Percentiles rank a stretch among this genome's conserved stretches.
Evolutionary conservation across 768 basidiomycete species (phyloP).

Genomic region (Calocybe gangraenosa): DNA sequence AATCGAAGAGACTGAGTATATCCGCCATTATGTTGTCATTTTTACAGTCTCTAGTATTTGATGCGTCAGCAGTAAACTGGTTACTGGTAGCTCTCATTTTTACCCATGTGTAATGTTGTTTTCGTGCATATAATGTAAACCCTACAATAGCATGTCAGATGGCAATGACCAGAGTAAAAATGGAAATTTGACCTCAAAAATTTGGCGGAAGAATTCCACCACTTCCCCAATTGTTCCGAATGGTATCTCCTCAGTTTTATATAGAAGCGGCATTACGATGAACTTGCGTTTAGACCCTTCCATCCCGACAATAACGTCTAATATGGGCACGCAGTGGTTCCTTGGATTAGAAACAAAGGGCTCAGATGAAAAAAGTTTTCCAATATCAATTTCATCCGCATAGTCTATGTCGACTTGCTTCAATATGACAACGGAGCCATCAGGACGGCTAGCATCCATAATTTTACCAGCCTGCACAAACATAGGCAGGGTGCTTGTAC

Average conservation of each 20-base stretch:
- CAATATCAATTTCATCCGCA: conserved; percentile 26
- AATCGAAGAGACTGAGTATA: neutral
- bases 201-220: conserved; percentile 27
- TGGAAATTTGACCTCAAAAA: conserved; percentile 24
- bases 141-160: conserved; percentile 13
- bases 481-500: too few species aligned
- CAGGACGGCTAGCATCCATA: conserved; percentile 27
- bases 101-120: conserved; percentile 30
- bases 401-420: conserved; percentile 17
- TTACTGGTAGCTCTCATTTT: neutral
- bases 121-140: conserved; percentile 30
- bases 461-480: too few species aligned
- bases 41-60: conserved; percentile 12
- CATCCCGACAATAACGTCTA: conserved; percentile 14
- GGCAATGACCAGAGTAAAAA: conserved; percentile 9
- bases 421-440: conserved; percentile 23
- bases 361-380: conserved; percentile 16
- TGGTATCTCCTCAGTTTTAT: conserved; percentile 10
- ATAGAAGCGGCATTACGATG: conserved; percentile 23
- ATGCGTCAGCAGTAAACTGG: neutral
- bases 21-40: conserved; percentile 18
- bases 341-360: conserved; percentile 12
- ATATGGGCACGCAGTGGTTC: conserved; percentile 31
- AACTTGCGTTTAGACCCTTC: conserved; percentile 13
- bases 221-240: conserved; percentile 25